Evolutionary conservation across 495 filamentous ascomycete genomes (phyloP).

Genomic region (Trichoderma orchidacearum): DNA sequence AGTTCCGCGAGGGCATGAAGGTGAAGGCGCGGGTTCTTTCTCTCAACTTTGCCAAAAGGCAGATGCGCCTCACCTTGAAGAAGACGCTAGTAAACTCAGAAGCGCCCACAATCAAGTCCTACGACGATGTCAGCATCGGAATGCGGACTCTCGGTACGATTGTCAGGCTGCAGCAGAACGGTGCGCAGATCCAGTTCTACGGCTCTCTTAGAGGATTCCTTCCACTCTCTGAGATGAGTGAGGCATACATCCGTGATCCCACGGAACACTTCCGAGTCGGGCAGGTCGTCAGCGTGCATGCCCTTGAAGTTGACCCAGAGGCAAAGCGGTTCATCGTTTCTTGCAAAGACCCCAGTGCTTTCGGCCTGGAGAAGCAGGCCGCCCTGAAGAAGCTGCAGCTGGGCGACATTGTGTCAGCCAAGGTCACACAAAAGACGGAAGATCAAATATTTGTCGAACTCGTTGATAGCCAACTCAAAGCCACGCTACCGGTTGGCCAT

Average conservation of each 20-base stretch:
- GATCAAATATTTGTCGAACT: slow-evolving; percentile 70
- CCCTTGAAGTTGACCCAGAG: slow-evolving; percentile 61
- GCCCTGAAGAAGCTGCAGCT: slow-evolving; percentile 57
- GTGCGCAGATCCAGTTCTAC: slow-evolving; percentile 90
- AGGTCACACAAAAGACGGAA: slow-evolving; percentile 71
- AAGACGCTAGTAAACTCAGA: slow-evolving; percentile 89
- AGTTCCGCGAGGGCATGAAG: slow-evolving; percentile 76
- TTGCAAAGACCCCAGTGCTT: slow-evolving; percentile 75
- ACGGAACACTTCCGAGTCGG: slow-evolving; percentile 77
- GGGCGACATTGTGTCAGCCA: slow-evolving; percentile 60
- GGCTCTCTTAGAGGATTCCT: slow-evolving; percentile 70
- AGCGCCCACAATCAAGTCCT: slow-evolving; percentile 57
- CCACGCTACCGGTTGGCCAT: slow-evolving; percentile 59
- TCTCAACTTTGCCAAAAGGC: slow-evolving; percentile 57
- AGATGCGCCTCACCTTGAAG: slow-evolving; percentile 81
- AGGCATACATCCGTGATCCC: slow-evolving; percentile 83
- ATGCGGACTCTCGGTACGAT: slow-evolving; percentile 73
- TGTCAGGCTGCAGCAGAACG: slow-evolving; percentile 57
- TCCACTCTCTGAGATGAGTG: slow-evolving; percentile 92
- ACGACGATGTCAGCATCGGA: slow-evolving; percentile 52
- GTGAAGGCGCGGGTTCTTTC: slow-evolving; percentile 78
- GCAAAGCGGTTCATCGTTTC: slow-evolving; percentile 67
- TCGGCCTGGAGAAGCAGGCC: slow-evolving; percentile 58
- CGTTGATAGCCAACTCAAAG: slow-evolving; percentile 54
- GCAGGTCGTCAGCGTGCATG: slow-evolving; percentile 79